Evolutionary conservation across 2,329 filamentous ascomycete species (phyloP), one percentile per base, ranked within the genome.

Genomic region (Aspergillus hortae): DNA sequence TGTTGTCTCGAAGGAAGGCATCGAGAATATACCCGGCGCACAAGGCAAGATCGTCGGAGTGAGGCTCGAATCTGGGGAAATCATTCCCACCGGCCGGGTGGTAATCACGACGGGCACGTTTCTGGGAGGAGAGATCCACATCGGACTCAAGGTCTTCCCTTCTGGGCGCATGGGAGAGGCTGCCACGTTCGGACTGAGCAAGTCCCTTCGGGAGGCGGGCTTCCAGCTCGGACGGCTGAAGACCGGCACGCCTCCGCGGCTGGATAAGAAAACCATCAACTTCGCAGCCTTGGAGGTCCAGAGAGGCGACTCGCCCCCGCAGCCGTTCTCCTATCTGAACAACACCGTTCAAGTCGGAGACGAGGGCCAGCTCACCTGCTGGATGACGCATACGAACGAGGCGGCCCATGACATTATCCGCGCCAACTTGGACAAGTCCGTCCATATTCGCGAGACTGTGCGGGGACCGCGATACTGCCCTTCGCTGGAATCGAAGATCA

Each of bases 41-140:
- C 81, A 84, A 67, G 87, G 86, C 47, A 89, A 81, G 67, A 95
- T 96, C 54, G 86, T 85, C 1, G 94, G 94, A 0, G 87, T 99
- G 11, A 80, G 89, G 53, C 77, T 99, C 32, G 92, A 96, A 68
- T 90, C 89, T 44, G 94, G 94, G 27, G 87, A 95, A 67, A 77
- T 95, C 14, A 82, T 99, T 57, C 81, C 85, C 1, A 89, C 92
- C 1, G 84, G 80, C 44, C 86, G 87, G 56, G 92, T 97, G 33
- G 83, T 99, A 21, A 96, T 99, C 61, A 97, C 94, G 0, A 99
- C 94, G 0, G 94, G 94, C 0, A 99, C 94, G 0, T 99, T 99
- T 66, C 74, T 99, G 4, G 88, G 92, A 10, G 94, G 92, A 15
- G 94, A 99, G 71, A 99, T 99, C 56, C 94, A 99, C 63, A 95